Evolutionary conservation across 345 rosid species (phyloP), one percentile per base, ranked within the genome.

Genomic region (Luvunga scandens): DNA sequence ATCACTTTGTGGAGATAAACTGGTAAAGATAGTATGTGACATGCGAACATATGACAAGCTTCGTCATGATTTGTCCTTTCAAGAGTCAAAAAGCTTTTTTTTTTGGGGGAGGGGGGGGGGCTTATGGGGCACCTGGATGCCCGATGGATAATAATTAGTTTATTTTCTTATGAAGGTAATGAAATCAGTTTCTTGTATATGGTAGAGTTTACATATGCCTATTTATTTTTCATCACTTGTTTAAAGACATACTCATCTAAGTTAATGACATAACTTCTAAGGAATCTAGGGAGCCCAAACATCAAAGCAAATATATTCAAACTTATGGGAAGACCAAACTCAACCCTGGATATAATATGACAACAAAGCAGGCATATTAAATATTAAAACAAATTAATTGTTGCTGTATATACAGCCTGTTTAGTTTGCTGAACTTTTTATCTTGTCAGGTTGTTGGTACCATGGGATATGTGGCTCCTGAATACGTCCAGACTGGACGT

Each of bases 381-480:
- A 38, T 34, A n/a, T 55, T 28, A 55, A 34, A 4, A 18, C 65
- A 30, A 25, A 30, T 38, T 45, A 48, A 14, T 31, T n/a, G 25
- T 34, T 72, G 33, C n/a, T 59, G 77, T 27, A 30, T 45, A 14
- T 16, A 53, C 5, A 18, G 57, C 57, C 5, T 61, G 59, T 21
- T 22, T 27, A 22, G 55, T 24, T 31, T 60, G 62, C 67, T 42
- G 38, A 50, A 66, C 25, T 14, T 60, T 56, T 75, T 22, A 33
- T 77, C 60, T 85, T 27, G 71, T 71, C 79, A 93, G 97, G 98
- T 92, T 61, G 96, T 95, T 50, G 99, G 98, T 68, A 95, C 99
- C 68, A 83, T 89, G 91, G 98, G 97, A 76, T 95, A 95, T 87
- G 96, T 92, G 12, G 93, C 99, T 50, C 98, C 98, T 3, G 98